phyloP scores from a whole-genome alignment of 139 green algal genomes.

The Coccomyxa sp. region DNA sequence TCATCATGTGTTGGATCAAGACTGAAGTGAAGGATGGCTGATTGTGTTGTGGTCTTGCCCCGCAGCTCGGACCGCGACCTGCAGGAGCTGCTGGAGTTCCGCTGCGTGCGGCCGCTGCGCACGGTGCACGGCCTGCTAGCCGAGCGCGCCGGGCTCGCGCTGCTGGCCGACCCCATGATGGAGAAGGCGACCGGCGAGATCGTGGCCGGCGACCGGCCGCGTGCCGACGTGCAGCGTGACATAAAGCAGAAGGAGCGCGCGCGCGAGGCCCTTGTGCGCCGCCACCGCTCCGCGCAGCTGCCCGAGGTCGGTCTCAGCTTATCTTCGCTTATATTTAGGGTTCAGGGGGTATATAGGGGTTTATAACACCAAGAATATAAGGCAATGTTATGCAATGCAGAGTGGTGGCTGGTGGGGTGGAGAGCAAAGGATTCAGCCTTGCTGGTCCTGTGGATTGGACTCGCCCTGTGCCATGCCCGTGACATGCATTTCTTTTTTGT shows the following conservation, averaged over 20 bases:
- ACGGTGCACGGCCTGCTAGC: slow-evolving; percentile 82
- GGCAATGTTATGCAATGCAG: no score
- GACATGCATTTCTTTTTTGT: no score
- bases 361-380: no score
- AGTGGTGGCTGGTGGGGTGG: no score
- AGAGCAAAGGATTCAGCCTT: no score
- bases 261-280: slow-evolving; percentile 56
- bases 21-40: no score
- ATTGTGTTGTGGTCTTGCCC: neutral
- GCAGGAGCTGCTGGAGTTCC: slow-evolving; percentile 82
- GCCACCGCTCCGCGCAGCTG: slow-evolving; percentile 41
- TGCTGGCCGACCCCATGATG: slow-evolving; percentile 77
- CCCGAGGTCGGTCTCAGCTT: neutral
- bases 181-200: slow-evolving; percentile 81
- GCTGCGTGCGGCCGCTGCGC: slow-evolving; percentile 52
- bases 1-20: no score
- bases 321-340: no score
- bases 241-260: slow-evolving; percentile 89
- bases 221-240: slow-evolving; percentile 66
- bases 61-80: slow-evolving; percentile 16
- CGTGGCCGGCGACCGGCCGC: slow-evolving; percentile 33
- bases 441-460: no score
- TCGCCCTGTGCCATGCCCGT: no score
- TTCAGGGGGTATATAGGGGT: no score
- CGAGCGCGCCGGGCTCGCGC: slow-evolving; percentile 39